phyloP scores from a whole-genome alignment of 129 eudicot species.

The Gnaphalium uliginosum region DNA sequence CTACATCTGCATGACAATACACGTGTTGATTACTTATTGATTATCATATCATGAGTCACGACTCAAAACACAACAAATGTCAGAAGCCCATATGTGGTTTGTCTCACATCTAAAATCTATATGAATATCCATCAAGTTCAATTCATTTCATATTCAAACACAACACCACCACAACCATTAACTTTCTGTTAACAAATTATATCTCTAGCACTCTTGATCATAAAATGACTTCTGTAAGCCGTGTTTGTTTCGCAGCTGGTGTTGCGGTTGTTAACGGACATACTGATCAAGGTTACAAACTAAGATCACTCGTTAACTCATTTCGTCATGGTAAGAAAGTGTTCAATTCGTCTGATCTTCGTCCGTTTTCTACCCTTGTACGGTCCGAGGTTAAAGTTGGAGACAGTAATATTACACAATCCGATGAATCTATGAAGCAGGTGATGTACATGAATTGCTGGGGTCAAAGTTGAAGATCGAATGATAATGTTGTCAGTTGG shows the following conservation, averaged over 20 bases:
- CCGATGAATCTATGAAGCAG: constrained; percentile 16
- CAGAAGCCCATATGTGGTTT: neutral
- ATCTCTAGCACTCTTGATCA: too few species aligned
- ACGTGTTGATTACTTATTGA: neutral
- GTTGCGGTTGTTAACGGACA: neutral
- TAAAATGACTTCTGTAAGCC: too few species aligned
- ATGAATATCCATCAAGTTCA: too few species aligned
- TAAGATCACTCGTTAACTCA: constrained; percentile 34
- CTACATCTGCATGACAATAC: neutral
- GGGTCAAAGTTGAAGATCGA: constrained; percentile 18
- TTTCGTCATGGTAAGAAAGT: constrained; percentile 25
- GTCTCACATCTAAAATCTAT: too few species aligned
- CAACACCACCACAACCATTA: too few species aligned
- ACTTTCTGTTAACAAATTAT: too few species aligned
- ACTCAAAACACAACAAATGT: neutral
- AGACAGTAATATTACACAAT: neutral
- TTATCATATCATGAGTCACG: neutral
- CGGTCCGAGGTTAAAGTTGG: constrained; percentile 4
- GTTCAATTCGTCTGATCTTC: neutral
- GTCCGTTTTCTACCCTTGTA: constrained; percentile 12
- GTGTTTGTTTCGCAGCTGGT: too few species aligned
- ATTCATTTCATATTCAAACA: too few species aligned
- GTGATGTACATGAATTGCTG: constrained; percentile 33
- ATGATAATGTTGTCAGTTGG: neutral
- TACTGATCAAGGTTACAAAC: constrained; percentile 44